These are phyloP conservation scores for Chytriomyces confervae DNA, from an alignment of 192 early-diverging fungal genomes.

Conservation along the genomic window DNA sequence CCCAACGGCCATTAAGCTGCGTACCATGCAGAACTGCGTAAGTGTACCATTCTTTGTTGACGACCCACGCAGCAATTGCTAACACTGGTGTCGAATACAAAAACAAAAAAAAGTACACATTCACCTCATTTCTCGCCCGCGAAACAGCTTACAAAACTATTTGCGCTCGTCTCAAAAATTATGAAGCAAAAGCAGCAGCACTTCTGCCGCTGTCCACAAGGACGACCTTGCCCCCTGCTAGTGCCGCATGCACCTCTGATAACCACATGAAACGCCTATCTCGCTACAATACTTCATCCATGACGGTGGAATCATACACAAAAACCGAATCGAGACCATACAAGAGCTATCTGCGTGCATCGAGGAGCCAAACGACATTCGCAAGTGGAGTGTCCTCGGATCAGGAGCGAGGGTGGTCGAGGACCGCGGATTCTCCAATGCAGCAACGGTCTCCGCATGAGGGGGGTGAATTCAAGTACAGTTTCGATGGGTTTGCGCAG, in stretches of 20 bases:
- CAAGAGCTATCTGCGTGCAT: too few relatives aligned
- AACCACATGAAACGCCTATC: not conserved
- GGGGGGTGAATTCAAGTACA: not conserved
- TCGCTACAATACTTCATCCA: not conserved
- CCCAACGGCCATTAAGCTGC: constrained; percentile 27
- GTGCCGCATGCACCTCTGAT: not conserved
- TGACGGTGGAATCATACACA: not conserved
- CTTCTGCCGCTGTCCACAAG: not conserved
- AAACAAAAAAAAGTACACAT: not conserved
- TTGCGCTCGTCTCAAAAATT: not conserved
- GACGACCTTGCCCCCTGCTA: not conserved
- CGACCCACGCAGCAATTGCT: not conserved
- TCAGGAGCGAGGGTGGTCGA: too few relatives aligned
- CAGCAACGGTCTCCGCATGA: not conserved
- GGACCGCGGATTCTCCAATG: too few relatives aligned
- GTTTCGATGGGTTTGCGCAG: constrained; percentile 24
- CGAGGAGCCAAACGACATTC: too few relatives aligned
- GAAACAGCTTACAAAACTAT: not conserved
- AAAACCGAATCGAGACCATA: too few relatives aligned
- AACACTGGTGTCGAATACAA: not conserved
- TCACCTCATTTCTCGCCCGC: constrained; percentile 15
- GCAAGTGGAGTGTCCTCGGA: too few relatives aligned
- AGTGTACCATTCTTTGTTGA: not conserved
- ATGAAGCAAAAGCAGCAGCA: not conserved
- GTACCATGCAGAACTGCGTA: constrained; percentile 8